Evolutionary conservation across 371 early-diverging fungal species (phyloP).

Genomic region (Mortierella sp.): DNA sequence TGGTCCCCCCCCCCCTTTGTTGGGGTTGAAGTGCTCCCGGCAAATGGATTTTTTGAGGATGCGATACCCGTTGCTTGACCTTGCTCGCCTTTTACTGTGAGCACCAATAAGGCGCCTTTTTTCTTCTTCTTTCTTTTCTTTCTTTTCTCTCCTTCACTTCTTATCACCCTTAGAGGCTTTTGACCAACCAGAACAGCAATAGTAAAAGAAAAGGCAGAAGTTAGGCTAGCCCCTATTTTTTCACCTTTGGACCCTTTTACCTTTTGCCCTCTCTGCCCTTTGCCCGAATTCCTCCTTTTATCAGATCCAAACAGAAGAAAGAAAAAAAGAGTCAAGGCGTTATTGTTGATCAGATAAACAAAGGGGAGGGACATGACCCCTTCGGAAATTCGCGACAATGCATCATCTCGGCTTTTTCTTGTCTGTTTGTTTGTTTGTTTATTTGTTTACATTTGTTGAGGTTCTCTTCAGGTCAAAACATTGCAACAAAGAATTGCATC

Average conservation of each 20-base stretch:
- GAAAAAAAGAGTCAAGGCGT: conserved; percentile 1
- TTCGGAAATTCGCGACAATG: not conserved
- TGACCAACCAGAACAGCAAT: too few relatives aligned
- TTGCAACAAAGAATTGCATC: conserved; percentile 2
- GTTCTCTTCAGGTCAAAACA: not conserved
- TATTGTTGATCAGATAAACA: not conserved
- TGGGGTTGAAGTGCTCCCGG: too few relatives aligned
- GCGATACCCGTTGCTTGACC: too few relatives aligned
- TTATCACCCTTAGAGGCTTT: not conserved
- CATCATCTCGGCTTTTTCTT: not conserved
- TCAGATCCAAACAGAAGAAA: not conserved
- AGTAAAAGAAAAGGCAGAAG: too few relatives aligned
- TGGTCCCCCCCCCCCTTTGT: too few relatives aligned
- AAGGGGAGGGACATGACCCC: not conserved
- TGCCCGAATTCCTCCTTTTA: not conserved
- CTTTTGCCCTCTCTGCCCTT: not conserved
- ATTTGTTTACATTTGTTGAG: not conserved
- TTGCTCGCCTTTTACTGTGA: too few relatives aligned
- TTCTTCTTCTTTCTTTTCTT: too few relatives aligned
- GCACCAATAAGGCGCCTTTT: too few relatives aligned
- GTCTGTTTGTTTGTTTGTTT: not conserved
- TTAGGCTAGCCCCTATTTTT: not conserved
- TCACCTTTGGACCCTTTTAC: not conserved
- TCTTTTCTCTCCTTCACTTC: too few relatives aligned
- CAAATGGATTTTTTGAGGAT: too few relatives aligned